Evolutionary conservation across 345 rosid genomes (phyloP).

Genomic region (Pelargonium nanum): DNA sequence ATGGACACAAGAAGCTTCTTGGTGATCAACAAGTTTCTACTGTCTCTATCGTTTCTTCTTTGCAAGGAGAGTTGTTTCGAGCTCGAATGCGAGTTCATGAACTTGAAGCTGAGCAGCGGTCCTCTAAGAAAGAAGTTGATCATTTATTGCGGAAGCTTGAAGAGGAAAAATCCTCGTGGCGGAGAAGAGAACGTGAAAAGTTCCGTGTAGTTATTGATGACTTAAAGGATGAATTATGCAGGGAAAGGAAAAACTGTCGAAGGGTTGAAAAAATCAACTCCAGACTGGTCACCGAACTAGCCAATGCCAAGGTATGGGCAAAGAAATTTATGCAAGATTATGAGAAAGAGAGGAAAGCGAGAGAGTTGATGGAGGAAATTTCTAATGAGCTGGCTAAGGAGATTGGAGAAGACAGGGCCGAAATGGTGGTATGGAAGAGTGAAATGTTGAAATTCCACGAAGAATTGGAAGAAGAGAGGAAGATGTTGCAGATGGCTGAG

Average conservation of each 20-base stretch:
- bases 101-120: conserved; percentile 63
- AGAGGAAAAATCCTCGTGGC: conserved; percentile 73
- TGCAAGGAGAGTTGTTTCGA: conserved; percentile 54
- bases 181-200: conserved; percentile 76
- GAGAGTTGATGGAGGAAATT: conserved; percentile 72
- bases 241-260: conserved; percentile 61
- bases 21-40: conserved; percentile 45
- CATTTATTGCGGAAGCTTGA: conserved; percentile 71
- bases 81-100: conserved; percentile 46
- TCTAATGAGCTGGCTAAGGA: conserved; percentile 85
- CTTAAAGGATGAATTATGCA: conserved; percentile 46
- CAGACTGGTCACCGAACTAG: conserved; percentile 66
- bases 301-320: conserved; percentile 50
- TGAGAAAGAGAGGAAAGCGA: conserved; percentile 64
- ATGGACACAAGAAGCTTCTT: conserved; percentile 30
- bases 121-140: conserved; percentile 71
- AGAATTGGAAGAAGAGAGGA: conserved; percentile 77
- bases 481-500: conserved; percentile 94
- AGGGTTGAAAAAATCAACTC: conserved; percentile 57
- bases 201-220: conserved; percentile 60
- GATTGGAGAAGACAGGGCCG: conserved; percentile 73
- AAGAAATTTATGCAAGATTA: conserved; percentile 50
- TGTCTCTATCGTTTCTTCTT: conserved; percentile 45
- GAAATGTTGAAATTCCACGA: conserved; percentile 54
- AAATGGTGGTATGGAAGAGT: conserved; percentile 53